Evolutionary conservation across 2,329 filamentous ascomycete species (phyloP).

Genomic region (Endoconidiophora polonica): DNA sequence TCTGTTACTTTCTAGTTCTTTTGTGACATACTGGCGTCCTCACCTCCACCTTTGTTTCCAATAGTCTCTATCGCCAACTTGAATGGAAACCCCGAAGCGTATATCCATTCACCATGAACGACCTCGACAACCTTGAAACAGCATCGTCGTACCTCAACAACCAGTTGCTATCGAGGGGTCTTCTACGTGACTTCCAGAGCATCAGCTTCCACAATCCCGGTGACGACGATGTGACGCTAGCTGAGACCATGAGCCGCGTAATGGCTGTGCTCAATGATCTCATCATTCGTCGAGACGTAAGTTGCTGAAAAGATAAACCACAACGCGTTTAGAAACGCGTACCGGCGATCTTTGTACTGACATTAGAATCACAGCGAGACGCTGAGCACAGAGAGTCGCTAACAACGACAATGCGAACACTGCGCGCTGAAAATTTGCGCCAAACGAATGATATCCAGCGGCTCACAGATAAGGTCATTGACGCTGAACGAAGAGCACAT

Average conservation of each 20-base stretch:
- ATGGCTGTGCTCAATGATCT: constrained; percentile 92
- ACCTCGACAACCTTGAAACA: constrained; percentile 45
- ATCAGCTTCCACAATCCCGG: constrained; percentile 72
- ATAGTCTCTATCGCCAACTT: not conserved
- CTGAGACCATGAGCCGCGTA: constrained; percentile 61
- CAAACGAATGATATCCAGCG: constrained; percentile 52
- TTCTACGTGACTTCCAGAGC: constrained; percentile 48
- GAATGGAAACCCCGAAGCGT: not conserved
- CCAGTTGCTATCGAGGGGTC: constrained; percentile 47
- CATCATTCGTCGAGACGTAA: constrained; percentile 73
- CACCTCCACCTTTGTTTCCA: not conserved
- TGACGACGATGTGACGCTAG: constrained; percentile 36
- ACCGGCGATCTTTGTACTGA: not conserved
- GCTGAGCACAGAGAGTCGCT: constrained; percentile 75
- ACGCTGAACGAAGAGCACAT: constrained; percentile 38
- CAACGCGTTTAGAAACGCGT: not conserved
- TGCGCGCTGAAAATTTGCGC: constrained; percentile 60
- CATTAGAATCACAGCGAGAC: constrained; percentile 49
- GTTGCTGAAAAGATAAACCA: constrained; percentile 18
- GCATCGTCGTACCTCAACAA: constrained; percentile 60
- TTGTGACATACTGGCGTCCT: not conserved
- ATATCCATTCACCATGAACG: constrained; percentile 28
- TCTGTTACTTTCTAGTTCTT: not conserved
- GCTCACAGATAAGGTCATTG: constrained; percentile 34
- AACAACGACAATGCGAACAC: constrained; percentile 56